Evolutionary conservation across 2,329 filamentous ascomycete species (phyloP).

Genomic region (Chaetoscypha palmicola): DNA sequence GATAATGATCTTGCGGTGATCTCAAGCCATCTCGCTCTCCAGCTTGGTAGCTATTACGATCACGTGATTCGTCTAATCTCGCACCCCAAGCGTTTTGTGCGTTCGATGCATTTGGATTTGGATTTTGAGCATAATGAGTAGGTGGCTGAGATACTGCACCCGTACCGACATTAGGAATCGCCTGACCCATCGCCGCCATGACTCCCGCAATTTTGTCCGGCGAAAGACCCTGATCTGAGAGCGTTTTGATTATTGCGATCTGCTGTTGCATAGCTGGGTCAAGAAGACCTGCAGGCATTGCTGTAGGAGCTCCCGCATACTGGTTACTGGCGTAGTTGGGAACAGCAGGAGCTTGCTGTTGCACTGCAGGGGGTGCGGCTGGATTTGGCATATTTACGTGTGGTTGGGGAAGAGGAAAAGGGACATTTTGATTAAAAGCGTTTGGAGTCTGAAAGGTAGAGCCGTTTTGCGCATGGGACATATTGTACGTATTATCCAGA

Average conservation of each 20-base stretch:
- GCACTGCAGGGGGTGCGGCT: slow-evolving; percentile 25
- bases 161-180: slow-evolving; percentile 24
- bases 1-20: slow-evolving; percentile 47
- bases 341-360: slow-evolving; percentile 29
- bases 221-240: slow-evolving; percentile 68
- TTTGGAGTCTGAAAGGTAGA: slow-evolving; percentile 25
- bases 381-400: slow-evolving; percentile 51
- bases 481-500: slow-evolving; percentile 33
- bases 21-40: slow-evolving; percentile 45
- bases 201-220: slow-evolving; percentile 63
- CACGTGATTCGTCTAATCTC: slow-evolving; percentile 42
- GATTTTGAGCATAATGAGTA: slow-evolving; percentile 22
- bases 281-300: slow-evolving; percentile 35
- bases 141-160: slow-evolving; percentile 28
- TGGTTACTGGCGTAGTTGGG: slow-evolving; percentile 34
- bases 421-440: slow-evolving; percentile 23
- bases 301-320: slow-evolving; percentile 33
- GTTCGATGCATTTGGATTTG: slow-evolving; percentile 30
- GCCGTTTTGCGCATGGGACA: slow-evolving; percentile 41
- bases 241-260: slow-evolving; percentile 65
- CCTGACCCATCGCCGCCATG: slow-evolving; percentile 31
- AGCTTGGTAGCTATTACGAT: slow-evolving; percentile 46
- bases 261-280: slow-evolving; percentile 58
- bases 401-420: slow-evolving; percentile 39
- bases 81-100: slow-evolving; percentile 36